Conservation (phyloP, 2,329 filamentous ascomycete species). For the Colletotrichum karsti region DNA sequence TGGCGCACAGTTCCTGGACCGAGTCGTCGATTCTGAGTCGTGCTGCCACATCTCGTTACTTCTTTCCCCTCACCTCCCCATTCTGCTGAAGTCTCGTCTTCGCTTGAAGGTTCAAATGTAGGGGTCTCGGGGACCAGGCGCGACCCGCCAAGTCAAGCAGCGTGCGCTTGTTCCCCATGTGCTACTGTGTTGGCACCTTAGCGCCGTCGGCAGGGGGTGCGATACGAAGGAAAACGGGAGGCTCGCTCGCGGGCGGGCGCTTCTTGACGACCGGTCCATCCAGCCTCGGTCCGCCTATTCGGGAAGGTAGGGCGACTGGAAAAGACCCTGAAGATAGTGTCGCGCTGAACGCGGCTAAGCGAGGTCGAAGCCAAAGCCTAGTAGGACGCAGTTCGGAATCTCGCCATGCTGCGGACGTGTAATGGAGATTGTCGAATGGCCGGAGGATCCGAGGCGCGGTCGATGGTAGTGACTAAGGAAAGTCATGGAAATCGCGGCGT, state of each 20-base stretch:
- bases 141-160: background rate
- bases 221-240: no score
- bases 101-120: constrained; percentile 12
- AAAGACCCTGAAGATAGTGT: background rate
- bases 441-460: background rate
- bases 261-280: background rate
- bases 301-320: no score
- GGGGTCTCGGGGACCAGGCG: constrained; percentile 1
- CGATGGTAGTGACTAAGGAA: background rate
- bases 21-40: background rate
- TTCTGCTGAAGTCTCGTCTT: constrained; percentile 4
- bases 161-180: background rate
- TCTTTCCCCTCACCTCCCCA: background rate
- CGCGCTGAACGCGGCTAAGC: background rate
- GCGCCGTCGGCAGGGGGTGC: background rate
- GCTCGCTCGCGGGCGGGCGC: background rate
- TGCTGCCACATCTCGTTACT: background rate
- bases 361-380: background rate
- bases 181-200: background rate
- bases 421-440: background rate
- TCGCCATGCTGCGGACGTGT: background rate
- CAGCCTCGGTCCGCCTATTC: background rate
- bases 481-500: background rate
- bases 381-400: background rate
- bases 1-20: constrained; percentile 4